Conservation (phyloP, 345 rosid genomes). For the Linum tenue region DNA sequence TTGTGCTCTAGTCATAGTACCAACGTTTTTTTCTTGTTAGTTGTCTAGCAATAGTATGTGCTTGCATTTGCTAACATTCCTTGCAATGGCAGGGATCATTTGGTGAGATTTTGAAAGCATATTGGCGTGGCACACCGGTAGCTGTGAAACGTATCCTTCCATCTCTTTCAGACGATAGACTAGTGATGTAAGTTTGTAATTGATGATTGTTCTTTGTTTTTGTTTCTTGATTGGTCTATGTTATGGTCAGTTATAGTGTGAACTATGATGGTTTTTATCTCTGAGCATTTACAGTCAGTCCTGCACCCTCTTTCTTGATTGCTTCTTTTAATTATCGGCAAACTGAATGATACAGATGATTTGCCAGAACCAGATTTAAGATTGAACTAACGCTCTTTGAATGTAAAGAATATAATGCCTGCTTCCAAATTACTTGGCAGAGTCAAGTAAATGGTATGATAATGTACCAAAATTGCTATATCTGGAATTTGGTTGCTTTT, state of each 20-base stretch:
- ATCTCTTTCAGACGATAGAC: conserved; percentile 93
- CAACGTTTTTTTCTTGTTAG: no score
- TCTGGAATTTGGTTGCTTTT: background rate
- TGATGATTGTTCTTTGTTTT: conserved; percentile 1
- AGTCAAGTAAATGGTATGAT: no score
- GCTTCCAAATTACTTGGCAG: no score
- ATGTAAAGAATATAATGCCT: no score
- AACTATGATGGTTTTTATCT: background rate
- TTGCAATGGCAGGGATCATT: conserved; percentile 67
- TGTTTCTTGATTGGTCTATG: background rate
- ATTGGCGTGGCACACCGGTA: conserved; percentile 98
- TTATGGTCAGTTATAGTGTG: background rate
- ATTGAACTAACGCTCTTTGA: no score
- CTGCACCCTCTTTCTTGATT: background rate
- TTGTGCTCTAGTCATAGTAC: no score
- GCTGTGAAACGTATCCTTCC: conserved; percentile 97
- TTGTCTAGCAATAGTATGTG: no score
- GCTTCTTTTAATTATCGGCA: background rate
- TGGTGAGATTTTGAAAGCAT: conserved; percentile 91
- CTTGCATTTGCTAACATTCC: background rate
- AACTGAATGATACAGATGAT: no score
- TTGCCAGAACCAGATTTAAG: no score
- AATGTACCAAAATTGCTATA: background rate
- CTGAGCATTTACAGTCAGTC: background rate
- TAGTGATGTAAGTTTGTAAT: conserved; percentile 69